Evolutionary conservation across 1,284 basidiomycete genomes (phyloP).

Genomic region (Cutaneotrichosporon sp.): DNA sequence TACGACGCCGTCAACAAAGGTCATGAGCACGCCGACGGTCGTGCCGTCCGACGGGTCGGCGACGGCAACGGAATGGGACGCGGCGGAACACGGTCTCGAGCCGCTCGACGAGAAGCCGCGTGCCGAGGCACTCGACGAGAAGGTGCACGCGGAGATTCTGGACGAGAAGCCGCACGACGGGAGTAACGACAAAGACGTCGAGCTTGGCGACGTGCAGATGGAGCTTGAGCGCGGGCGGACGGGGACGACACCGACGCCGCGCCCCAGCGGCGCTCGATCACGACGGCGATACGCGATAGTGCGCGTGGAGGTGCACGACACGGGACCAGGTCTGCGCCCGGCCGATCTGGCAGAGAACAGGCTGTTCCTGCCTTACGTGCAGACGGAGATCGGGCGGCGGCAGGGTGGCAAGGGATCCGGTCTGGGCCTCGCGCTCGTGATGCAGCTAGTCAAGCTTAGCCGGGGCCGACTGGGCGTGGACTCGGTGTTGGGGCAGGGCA

Average conservation of each 20-base stretch:
- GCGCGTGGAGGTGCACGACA: slow-evolving; percentile 73
- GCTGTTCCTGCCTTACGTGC: slow-evolving; percentile 47
- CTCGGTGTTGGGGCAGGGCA: slow-evolving; percentile 40
- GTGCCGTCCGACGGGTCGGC: no score
- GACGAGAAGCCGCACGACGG: no score
- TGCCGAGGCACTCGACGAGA: background rate
- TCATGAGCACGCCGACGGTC: no score
- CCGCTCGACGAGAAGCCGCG: no score
- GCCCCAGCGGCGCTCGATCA: background rate
- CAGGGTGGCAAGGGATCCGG: slow-evolving; percentile 85
- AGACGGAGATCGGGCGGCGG: slow-evolving; percentile 59
- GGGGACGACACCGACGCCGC: background rate
- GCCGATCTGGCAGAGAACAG: slow-evolving; percentile 61
- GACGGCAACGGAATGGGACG: no score
- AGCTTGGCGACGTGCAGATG: no score
- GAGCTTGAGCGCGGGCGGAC: no score
- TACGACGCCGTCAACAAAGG: no score
- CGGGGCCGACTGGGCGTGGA: slow-evolving; percentile 67
- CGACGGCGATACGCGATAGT: slow-evolving; percentile 50
- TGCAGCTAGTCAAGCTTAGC: slow-evolving; percentile 78
- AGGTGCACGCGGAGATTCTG: background rate
- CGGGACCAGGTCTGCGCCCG: slow-evolving; percentile 66
- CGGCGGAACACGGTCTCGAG: no score
- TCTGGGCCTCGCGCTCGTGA: slow-evolving; percentile 78
- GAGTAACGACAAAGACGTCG: no score